These are phyloP conservation scores for Aquanectria penicillioides DNA, from an alignment of 2,329 filamentous ascomycete species.

Conservation along the genomic window DNA sequence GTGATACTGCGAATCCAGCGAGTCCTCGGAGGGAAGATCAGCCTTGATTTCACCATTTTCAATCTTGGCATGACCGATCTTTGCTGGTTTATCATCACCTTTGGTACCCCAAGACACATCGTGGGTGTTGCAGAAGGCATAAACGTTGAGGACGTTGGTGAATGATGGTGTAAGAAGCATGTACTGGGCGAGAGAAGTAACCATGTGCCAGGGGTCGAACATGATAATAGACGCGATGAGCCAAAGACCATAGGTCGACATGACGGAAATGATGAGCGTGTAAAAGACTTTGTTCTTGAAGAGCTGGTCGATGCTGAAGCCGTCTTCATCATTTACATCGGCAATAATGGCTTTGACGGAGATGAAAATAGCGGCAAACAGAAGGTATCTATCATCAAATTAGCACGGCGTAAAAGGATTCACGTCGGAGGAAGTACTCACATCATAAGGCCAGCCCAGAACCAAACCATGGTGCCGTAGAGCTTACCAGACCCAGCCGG, in stretches of 20 bases:
- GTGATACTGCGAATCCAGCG: constrained; percentile 95
- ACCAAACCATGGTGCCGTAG: constrained; percentile 98
- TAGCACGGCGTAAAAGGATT: neutral
- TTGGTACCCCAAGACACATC: constrained; percentile 99
- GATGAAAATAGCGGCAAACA: constrained; percentile 95
- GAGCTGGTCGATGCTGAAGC: constrained; percentile 77
- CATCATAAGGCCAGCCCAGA: constrained; percentile 96
- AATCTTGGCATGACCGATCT: constrained; percentile 89
- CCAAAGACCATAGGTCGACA: constrained; percentile 94
- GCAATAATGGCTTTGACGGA: constrained; percentile 85
- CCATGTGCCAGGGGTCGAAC: constrained; percentile 99
- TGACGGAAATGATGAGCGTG: constrained; percentile 90
- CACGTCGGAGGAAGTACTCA: constrained; percentile 56
- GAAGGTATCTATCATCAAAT: constrained; percentile 71
- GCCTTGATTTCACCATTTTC: constrained; percentile 81
- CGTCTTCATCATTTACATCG: constrained; percentile 68
- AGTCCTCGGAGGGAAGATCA: constrained; percentile 92
- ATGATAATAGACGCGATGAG: constrained; percentile 91
- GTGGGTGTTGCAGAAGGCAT: constrained; percentile 99
- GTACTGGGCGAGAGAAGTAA: constrained; percentile 95
- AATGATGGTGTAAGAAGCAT: constrained; percentile 94
- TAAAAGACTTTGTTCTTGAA: constrained; percentile 92
- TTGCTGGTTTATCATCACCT: constrained; percentile 94
- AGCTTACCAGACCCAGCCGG: constrained; percentile 93
- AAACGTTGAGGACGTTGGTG: constrained; percentile 98